Conservation (phyloP, 176 grass and related monocot species). For the Lolium perenne region DNA sequence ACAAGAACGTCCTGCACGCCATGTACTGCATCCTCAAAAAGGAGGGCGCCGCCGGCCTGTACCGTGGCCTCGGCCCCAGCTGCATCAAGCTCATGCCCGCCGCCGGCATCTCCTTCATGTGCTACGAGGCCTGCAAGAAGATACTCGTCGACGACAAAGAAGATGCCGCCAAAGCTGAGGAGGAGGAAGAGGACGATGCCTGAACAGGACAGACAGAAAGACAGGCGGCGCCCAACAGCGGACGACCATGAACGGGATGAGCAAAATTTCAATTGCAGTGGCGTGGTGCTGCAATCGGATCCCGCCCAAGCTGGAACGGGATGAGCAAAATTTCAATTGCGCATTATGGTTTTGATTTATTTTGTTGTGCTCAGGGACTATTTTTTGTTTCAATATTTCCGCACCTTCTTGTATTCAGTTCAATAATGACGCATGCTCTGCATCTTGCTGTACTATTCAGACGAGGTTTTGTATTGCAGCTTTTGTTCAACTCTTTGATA, state of each 20-base stretch:
- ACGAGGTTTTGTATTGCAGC: neutral
- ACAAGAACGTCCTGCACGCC: conserved; percentile 77
- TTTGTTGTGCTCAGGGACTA: neutral
- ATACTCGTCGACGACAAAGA: conserved; percentile 66
- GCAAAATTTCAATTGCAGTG: neutral
- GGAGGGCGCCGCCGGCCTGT: conserved; percentile 69
- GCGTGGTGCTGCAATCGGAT: neutral
- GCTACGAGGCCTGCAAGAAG: conserved; percentile 88
- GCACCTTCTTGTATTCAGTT: conserved; percentile 3
- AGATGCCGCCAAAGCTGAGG: conserved; percentile 30
- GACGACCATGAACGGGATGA: neutral
- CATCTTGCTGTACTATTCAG: neutral
- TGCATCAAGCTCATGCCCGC: conserved; percentile 90
- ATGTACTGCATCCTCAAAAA: conserved; percentile 69
- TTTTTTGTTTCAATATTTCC: neutral
- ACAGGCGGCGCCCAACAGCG: neutral
- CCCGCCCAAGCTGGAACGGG: neutral
- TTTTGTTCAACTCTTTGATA: neutral
- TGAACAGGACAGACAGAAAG: neutral
- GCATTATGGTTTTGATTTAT: neutral
- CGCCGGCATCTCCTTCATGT: conserved; percentile 92
- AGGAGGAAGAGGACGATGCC: neutral
- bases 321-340: too few relatives aligned
- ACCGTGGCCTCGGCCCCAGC: conserved; percentile 79
- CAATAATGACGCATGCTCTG: neutral